Base-by-base conservation (phyloP, 2,329 filamentous ascomycete species). In the Epichloe typhina region DNA sequence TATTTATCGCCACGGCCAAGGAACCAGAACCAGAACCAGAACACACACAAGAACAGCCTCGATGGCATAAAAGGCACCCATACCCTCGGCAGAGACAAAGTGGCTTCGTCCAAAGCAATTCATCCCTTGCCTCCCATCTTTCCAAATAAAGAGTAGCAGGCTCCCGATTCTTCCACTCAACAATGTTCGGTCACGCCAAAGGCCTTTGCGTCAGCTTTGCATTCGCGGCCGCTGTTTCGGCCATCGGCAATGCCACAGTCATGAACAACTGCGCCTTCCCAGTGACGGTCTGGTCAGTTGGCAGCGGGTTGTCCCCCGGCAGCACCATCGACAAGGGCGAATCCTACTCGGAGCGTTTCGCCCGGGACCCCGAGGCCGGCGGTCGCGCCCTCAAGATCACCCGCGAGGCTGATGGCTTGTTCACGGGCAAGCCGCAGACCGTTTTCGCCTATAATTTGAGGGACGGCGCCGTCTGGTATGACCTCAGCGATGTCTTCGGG, bases 281-380 rank as follows among this genome's bases (percentile, higher is more conserved):
- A 40, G 66, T 69, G n/a, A 63, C 64, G 19, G 46, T 67, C 55
- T 70, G 67, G 67, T 66, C 68, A 40, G 68, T 71, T 49, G 68
- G 68, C 55, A 53, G 54, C 50, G 13, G 51, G 19, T 54, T 68
- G 51, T 57, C 57, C 8, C 54, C 53, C 0, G 56, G 61, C 17
- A 57, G 57, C 50, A 59, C 56, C 21, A 57, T 70, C n/a, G 19
- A 19, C 2, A 36, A 51, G 19, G 61, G 58, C 48, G 61, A 60
- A 49, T 50, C 40, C 45, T 70, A 66, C 59, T 45, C 44, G 41
- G 67, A 70, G 59, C 45, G 48, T 19, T 69, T 68, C 53, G 41
- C 50, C 23, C 57, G 56, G 38, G 69, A 71, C 60, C 60, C 66
- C 42, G 50, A 56, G 31, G 66, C 66, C 4, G 69, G 69, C 49